phyloP scores from a whole-genome alignment of 257 asterid species.

The Solanum corneliomulleri region DNA sequence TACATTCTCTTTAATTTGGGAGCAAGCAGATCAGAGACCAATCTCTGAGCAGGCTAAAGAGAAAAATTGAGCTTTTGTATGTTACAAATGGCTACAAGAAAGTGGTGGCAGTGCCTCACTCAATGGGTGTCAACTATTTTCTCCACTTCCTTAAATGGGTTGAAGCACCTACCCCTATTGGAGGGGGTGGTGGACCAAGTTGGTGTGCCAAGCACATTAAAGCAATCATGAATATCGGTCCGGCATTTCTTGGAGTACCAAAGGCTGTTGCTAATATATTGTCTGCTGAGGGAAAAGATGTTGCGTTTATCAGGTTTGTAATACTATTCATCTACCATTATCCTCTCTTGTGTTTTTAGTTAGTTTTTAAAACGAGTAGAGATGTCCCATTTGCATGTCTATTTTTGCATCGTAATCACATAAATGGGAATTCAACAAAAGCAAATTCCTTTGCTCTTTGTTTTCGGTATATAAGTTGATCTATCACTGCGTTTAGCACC shows the following conservation, averaged over 20 bases:
- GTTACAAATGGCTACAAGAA: slow-evolving; percentile 51
- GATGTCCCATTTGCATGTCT: not conserved
- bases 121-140: slow-evolving; percentile 84
- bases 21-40: slow-evolving; percentile 68
- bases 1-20: not conserved
- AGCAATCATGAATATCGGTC: slow-evolving; percentile 68
- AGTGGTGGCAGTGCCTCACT: slow-evolving; percentile 95
- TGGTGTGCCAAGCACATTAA: slow-evolving; percentile 93
- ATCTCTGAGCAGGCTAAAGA: slow-evolving; percentile 71
- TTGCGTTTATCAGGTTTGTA: slow-evolving; percentile 66
- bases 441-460: not conserved
- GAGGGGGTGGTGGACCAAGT: slow-evolving; percentile 74
- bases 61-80: slow-evolving; percentile 85
- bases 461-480: not conserved
- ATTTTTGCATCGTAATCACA: not conserved
- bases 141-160: slow-evolving; percentile 95
- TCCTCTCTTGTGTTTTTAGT: not conserved
- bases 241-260: slow-evolving; percentile 87
- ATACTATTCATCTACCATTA: not conserved
- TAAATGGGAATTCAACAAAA: not conserved
- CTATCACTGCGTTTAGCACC: not conserved
- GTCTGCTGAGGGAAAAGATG: slow-evolving; percentile 84
- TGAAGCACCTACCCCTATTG: slow-evolving; percentile 63
- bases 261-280: slow-evolving; percentile 51
- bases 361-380: not conserved